These are phyloP conservation scores for Kwoniella dendrophila DNA, from an alignment of 768 basidiomycete species.

Conservation along the genomic window DNA sequence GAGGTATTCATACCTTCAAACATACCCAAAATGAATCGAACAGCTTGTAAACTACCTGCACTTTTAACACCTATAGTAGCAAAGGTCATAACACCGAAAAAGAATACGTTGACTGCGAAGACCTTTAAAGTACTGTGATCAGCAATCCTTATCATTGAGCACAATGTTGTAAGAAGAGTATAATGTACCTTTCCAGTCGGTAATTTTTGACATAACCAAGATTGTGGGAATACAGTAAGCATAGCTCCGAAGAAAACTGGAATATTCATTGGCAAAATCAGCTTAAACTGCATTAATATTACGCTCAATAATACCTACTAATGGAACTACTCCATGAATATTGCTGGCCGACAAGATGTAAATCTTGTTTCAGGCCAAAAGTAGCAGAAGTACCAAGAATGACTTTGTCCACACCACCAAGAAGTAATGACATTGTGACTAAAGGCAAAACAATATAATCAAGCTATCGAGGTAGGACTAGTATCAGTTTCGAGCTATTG, in stretches of 20 bases:
- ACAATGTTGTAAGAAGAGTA: background rate
- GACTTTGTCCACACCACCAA: constrained; percentile 43
- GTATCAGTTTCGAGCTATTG: background rate
- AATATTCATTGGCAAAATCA: background rate
- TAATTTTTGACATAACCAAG: constrained; percentile 18
- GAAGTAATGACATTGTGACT: constrained; percentile 19
- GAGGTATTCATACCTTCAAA: constrained; percentile 28
- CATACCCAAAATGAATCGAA: constrained; percentile 29
- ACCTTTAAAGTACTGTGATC: background rate
- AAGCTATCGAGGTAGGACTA: constrained; percentile 5
- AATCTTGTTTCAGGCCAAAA: constrained; percentile 35
- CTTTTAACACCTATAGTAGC: constrained; percentile 28
- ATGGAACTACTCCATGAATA: constrained; percentile 31
- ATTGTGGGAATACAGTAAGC: constrained; percentile 25
- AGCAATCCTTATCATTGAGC: background rate
- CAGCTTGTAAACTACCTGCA: constrained; percentile 25
- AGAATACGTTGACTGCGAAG: constrained; percentile 34
- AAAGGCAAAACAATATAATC: constrained; percentile 41
- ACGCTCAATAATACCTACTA: constrained; percentile 7
- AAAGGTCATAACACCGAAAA: constrained; percentile 36
- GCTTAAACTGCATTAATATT: background rate
- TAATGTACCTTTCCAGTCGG: constrained; percentile 24
- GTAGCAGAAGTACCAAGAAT: constrained; percentile 42
- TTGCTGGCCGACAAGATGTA: constrained; percentile 37
- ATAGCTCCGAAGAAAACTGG: constrained; percentile 33